Base-by-base conservation (phyloP, 306 rosid species). In the Cotoneaster glaucophyllus region DNA sequence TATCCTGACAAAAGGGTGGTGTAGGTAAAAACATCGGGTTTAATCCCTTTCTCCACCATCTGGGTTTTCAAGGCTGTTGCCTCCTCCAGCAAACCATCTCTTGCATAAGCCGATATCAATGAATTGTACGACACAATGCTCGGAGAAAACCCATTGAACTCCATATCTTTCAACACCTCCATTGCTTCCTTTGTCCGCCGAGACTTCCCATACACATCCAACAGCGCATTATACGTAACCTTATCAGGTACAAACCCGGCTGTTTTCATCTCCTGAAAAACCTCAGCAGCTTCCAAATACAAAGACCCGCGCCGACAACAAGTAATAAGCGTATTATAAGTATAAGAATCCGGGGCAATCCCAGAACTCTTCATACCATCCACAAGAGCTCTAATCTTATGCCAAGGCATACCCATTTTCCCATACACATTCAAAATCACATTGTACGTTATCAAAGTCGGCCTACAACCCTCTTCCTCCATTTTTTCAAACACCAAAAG, bases 141-240 rank as follows among this genome's bases (percentile, higher is more conserved):
- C 1, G 97, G 91, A 13, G 86, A 81, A 69, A 91, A 83, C 52
- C 95, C 89, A n/a, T 84, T 85, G 7, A 70, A 71, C 77, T 88
- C 97, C 98, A 94, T 94, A 77, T 94, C 92, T 56, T 80, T 84
- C 80, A 94, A 72, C 31, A 94, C 96, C 85, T 86, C 85, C 88
- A 90, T 77, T 12, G 98, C 98, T 84, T 91, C 91, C 52, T 84
- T 70, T 11, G 91, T 92, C 67, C 90, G 88, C 77, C 95, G 70
- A 29, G 97, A 90, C 88, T 94, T 94, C n/a, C 95, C 95, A 82
- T 82, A 88, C n/a, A 91, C 98, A 75, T 94, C 98, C 88, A 94
- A 78, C 58, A 94, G 83, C 0, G 96, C 94, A 48, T 91, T 91
- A 64, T 86, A 94, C 0, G 97, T 90, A 71, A 94, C 98, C 77